These are phyloP conservation scores for Arachis monticola DNA, from an alignment of 331 rosid species.

Conservation along the genomic window DNA sequence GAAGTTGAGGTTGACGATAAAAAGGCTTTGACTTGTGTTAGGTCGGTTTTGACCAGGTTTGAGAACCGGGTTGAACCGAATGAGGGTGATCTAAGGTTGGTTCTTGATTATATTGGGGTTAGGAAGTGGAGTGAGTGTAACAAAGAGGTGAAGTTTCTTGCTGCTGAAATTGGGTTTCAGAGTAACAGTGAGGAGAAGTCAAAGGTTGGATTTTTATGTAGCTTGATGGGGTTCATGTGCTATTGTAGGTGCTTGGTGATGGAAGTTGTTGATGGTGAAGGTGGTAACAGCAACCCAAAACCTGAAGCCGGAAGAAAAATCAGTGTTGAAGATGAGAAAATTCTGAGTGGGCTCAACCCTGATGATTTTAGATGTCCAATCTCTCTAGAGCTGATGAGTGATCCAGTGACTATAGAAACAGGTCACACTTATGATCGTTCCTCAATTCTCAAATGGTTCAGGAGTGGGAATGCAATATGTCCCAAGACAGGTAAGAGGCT, in stretches of 20 bases:
- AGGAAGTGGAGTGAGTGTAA: slow-evolving; percentile 65
- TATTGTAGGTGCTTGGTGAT: slow-evolving; percentile 67
- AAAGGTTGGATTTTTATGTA: slow-evolving; percentile 43
- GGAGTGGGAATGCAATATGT: slow-evolving; percentile 61
- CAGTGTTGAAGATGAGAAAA: slow-evolving; percentile 8
- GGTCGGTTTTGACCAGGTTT: slow-evolving; percentile 47
- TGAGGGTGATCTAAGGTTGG: slow-evolving; percentile 46
- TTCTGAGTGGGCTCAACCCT: slow-evolving; percentile 42
- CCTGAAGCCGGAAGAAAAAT: slow-evolving; percentile 29
- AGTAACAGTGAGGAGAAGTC: slow-evolving; percentile 42
- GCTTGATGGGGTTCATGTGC: slow-evolving; percentile 60
- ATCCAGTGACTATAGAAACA: slow-evolving; percentile 78
- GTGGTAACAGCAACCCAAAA: slow-evolving; percentile 31
- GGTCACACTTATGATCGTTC: slow-evolving; percentile 89
- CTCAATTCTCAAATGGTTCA: slow-evolving; percentile 84
- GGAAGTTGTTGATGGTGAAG: slow-evolving; percentile 54
- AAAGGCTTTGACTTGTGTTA: slow-evolving; percentile 40
- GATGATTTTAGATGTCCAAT: slow-evolving; percentile 92
- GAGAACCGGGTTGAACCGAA: slow-evolving; percentile 50
- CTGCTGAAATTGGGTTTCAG: slow-evolving; percentile 63
- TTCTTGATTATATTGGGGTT: slow-evolving; percentile 65
- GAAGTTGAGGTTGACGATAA: slow-evolving; percentile 60
- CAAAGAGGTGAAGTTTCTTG: slow-evolving; percentile 73
- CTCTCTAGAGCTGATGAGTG: slow-evolving; percentile 76
- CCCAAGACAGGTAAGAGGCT: slow-evolving; percentile 82